These are phyloP conservation scores for Eremochloa ophiuroides DNA, from an alignment of 176 grass and related monocot species.

Conservation along the genomic window DNA sequence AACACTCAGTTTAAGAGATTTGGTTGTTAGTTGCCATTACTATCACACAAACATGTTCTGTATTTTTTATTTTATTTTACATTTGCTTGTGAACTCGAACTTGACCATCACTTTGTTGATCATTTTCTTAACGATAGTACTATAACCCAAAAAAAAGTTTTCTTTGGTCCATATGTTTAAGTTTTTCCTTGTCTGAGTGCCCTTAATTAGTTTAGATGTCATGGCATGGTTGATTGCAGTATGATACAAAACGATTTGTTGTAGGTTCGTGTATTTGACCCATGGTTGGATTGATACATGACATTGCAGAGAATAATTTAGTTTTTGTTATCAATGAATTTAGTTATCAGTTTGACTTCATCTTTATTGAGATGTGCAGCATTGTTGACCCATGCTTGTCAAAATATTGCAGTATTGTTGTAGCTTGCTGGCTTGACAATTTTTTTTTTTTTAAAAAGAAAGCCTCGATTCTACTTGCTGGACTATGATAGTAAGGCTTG, in stretches of 20 bases:
- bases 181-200: neutral
- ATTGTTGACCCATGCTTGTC: neutral
- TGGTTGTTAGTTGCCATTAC: neutral
- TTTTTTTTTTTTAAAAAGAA: neutral
- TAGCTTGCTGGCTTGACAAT: neutral
- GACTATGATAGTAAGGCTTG: neutral
- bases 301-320: neutral
- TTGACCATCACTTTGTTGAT: neutral
- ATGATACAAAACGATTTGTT: neutral
- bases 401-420: neutral
- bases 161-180: neutral
- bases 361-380: neutral
- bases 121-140: neutral
- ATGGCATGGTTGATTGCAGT: neutral
- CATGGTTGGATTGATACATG: neutral
- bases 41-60: neutral
- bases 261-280: neutral
- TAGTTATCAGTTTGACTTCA: neutral
- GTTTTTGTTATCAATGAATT: neutral
- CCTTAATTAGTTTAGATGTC: neutral
- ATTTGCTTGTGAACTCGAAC: neutral
- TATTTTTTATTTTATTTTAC: neutral
- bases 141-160: neutral
- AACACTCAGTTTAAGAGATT: neutral
- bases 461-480: neutral